Conservation (phyloP, 768 basidiomycete genomes). For the Tylopilus subfusipes region DNA sequence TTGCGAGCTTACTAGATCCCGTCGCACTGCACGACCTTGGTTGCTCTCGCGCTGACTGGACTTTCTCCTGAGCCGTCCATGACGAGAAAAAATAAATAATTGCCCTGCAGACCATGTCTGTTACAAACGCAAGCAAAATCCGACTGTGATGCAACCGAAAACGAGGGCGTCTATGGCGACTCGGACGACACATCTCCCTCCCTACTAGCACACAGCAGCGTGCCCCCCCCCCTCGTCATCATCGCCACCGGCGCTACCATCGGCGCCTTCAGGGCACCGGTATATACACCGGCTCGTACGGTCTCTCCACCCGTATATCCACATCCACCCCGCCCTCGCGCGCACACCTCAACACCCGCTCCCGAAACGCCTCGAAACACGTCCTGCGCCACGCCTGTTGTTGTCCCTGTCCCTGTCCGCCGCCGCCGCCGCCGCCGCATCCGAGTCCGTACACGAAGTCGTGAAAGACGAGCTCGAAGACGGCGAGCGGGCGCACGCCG, state of each 20-base stretch:
- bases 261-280: constrained; percentile 5
- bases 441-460: constrained; percentile 23
- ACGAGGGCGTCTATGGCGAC: neutral
- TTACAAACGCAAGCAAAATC: neutral
- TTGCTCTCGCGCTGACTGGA: too few species aligned
- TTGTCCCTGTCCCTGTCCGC: constrained; percentile 4
- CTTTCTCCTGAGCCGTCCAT: neutral
- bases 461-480: constrained; percentile 24
- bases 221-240: neutral
- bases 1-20: too few species aligned
- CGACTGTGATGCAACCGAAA: neutral
- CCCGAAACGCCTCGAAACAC: constrained; percentile 20
- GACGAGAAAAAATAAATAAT: neutral
- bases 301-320: constrained; percentile 23
- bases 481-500: constrained; percentile 9
- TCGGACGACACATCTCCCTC: neutral
- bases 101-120: neutral
- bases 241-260: neutral
- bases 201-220: neutral
- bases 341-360: constrained; percentile 21
- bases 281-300: constrained; percentile 26
- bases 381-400: constrained; percentile 12
- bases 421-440: too few species aligned
- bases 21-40: neutral
- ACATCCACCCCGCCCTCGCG: constrained; percentile 23